These are phyloP conservation scores for Exutisphaerella laricina DNA, from an alignment of 2,329 filamentous ascomycete species.

Conservation along the genomic window DNA sequence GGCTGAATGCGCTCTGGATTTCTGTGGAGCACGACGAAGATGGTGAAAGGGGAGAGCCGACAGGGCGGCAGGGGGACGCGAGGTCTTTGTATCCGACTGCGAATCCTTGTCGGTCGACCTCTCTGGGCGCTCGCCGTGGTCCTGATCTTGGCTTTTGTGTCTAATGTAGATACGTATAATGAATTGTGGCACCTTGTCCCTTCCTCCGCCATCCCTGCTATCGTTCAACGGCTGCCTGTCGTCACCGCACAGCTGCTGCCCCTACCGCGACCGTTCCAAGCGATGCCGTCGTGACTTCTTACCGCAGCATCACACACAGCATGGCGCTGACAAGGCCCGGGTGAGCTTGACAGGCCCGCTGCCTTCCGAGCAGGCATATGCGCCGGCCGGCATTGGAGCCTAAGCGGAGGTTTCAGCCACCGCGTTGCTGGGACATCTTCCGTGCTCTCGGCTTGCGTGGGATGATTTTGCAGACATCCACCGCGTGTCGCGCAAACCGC, in stretches of 20 bases:
- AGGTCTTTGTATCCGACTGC: constrained; percentile 2
- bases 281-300: too few species aligned
- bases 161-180: too few species aligned
- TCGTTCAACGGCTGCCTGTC: constrained; percentile 1
- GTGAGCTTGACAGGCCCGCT: constrained; percentile 1
- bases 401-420: neutral
- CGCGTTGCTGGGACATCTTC: constrained; percentile 1
- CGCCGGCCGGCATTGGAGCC: neutral
- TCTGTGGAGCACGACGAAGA: neutral
- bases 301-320: neutral
- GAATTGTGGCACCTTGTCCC: neutral
- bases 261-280: neutral
- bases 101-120: neutral
- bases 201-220: neutral
- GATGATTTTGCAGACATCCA: too few species aligned
- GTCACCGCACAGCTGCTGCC: neutral
- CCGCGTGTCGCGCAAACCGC: too few species aligned
- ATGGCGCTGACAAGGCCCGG: neutral
- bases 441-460: neutral
- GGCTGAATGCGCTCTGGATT: neutral
- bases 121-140: too few species aligned
- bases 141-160: too few species aligned
- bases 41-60: neutral
- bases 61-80: neutral
- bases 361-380: neutral